Evolutionary conservation across 371 early-diverging fungal genomes (phyloP).

Genomic region (Apophysomyces elegans): DNA sequence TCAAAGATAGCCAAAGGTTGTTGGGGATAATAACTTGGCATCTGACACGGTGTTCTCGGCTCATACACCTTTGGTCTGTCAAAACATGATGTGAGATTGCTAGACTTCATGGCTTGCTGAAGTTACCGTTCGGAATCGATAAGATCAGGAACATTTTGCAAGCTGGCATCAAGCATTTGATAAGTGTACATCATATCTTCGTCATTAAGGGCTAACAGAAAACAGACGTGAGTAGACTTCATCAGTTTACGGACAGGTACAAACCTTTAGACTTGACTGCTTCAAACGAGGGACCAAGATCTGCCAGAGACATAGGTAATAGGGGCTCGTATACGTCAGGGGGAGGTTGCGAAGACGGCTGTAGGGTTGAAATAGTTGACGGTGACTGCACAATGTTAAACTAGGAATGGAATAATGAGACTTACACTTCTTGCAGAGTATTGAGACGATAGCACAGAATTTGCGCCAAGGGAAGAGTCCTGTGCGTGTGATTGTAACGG

Average conservation of each 20-base stretch:
- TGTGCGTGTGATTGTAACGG: slow-evolving; percentile 26
- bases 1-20: slow-evolving; percentile 82
- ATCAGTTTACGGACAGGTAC: background rate
- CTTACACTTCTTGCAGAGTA: slow-evolving; percentile 28
- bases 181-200: slow-evolving; percentile 51
- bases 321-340: slow-evolving; percentile 53
- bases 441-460: slow-evolving; percentile 24
- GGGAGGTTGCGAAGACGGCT: slow-evolving; percentile 1
- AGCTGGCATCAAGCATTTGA: slow-evolving; percentile 80
- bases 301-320: slow-evolving; percentile 77
- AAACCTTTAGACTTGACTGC: slow-evolving; percentile 71
- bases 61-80: slow-evolving; percentile 69
- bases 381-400: background rate
- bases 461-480: slow-evolving; percentile 24
- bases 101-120: background rate
- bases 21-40: slow-evolving; percentile 92
- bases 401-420: background rate
- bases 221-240: background rate
- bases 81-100: background rate
- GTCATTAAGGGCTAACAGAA: slow-evolving; percentile 25
- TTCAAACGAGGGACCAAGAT: slow-evolving; percentile 80
- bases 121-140: slow-evolving; percentile 76
- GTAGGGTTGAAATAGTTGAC: slow-evolving; percentile 4
- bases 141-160: slow-evolving; percentile 75
- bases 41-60: slow-evolving; percentile 77